Percentiles rank a stretch among this genome's conserved stretches.
phyloP scores from a whole-genome alignment of 1,139 yeast species.

The Saccharomyces hybrid region DNA sequence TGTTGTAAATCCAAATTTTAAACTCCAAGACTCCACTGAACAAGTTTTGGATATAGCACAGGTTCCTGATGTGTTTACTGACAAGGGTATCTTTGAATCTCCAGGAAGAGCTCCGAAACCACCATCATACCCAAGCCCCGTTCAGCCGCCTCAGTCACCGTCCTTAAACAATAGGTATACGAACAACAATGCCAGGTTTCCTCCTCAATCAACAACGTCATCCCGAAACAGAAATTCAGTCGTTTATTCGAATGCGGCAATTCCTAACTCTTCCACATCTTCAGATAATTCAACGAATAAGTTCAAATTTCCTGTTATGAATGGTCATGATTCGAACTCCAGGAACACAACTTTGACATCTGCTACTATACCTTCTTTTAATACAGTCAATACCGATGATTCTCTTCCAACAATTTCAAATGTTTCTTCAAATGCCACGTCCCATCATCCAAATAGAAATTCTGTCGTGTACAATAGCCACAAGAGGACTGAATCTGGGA shows the following conservation, averaged over 20 bases:
- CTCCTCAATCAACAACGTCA: background rate
- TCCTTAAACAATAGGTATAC: conserved; percentile 1
- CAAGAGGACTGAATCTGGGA: conserved; percentile 25
- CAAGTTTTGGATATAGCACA: conserved; percentile 32
- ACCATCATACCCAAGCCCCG: conserved; percentile 43
- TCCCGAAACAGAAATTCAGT: conserved; percentile 4
- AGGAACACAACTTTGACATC: background rate
- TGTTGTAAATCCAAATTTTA: conserved; percentile 1
- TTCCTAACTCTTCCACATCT: background rate
- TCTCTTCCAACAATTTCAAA: background rate
- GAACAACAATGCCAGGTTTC: conserved; percentile 1
- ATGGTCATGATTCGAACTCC: background rate
- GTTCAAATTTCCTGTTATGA: background rate
- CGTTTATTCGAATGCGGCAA: background rate
- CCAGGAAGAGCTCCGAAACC: conserved; percentile 60
- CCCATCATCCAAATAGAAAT: conserved; percentile 4
- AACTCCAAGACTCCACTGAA: conserved; percentile 35
- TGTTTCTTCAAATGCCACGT: background rate
- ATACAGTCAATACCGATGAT: background rate
- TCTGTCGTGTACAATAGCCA: conserved; percentile 15
- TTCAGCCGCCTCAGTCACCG: conserved; percentile 31
- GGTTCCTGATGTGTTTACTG: conserved; percentile 9
- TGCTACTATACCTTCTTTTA: background rate
- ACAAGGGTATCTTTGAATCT: conserved; percentile 37
- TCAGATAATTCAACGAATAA: background rate